Evolutionary conservation across 75 land plant genomes (phyloP), one percentile per base, ranked within the genome.

Genomic region (Pinus albicaulis): DNA sequence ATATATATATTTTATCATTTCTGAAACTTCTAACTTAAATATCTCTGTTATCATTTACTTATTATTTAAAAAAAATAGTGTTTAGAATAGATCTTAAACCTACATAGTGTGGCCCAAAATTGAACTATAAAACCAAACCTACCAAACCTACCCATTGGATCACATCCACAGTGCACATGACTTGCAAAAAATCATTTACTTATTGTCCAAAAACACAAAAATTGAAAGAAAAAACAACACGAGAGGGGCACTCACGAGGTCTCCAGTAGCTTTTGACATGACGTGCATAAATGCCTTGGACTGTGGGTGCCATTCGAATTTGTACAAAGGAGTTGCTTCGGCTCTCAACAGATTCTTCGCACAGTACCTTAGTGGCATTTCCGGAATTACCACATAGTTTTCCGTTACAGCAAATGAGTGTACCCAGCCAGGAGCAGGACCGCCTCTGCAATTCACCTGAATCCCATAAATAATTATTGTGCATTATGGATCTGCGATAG

Each of bases 351-450:
- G 77, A 74, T 87, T 93, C 68, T 64, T 80, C 1, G 81, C 85
- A 57, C 85, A 89, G 76, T 93, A 93, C 71, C 96, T 80, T 59
- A 93, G 59, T 24, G 93, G 85, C 93, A 93, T 93, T 77, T 93
- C 96, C 23, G 96, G 96, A 60, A 93, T 88, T 2, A 93, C 58
- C 0, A 93, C 75, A 60, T 91, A 93, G 26, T 91, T 74, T 71
- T 89, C 88, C n/a, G 96, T 87, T 72, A 93, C 88, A 7, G 96
- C 85, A 64, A 93, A 93, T 2, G 96, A 93, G 68, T 93, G 96
- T 7, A 93, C 93, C 96, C 96, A 93, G 24, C 96, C 96, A 12
- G 95, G 87, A 3, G 86, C 70, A 26, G 92, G 87, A 12, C 89
- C 91, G 19, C 89, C 91, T 55, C 87, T 75, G 75, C 96, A 93